Percentiles rank a stretch among this genome's conserved stretches.
phyloP scores from a whole-genome alignment of 2,329 filamentous ascomycete genomes.

The Pyrenochaeta sp. region DNA sequence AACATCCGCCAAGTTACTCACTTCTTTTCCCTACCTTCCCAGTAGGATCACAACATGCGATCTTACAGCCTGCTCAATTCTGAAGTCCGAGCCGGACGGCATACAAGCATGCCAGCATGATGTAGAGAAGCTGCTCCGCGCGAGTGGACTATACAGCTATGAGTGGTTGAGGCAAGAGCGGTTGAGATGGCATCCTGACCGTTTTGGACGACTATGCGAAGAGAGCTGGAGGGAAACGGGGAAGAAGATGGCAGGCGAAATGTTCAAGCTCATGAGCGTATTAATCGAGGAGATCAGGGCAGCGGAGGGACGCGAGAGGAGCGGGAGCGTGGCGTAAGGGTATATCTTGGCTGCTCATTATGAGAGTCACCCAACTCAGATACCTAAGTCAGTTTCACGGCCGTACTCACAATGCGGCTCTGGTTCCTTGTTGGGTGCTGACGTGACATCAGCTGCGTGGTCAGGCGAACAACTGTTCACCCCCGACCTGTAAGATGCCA shows the following conservation, averaged over 20 bases:
- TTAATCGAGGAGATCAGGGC: conserved; percentile 37
- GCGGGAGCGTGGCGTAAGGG: neutral
- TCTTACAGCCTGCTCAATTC: conserved; percentile 28
- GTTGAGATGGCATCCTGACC: conserved; percentile 49
- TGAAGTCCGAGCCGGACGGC: conserved; percentile 33
- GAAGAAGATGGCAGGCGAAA: conserved; percentile 43
- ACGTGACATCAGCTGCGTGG: no score
- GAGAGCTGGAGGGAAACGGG: conserved; percentile 43
- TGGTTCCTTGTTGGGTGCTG: neutral
- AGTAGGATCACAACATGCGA: conserved; percentile 29
- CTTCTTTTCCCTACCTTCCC: conserved; percentile 43
- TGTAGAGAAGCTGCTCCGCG: conserved; percentile 40
- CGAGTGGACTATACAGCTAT: conserved; percentile 45
- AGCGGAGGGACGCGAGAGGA: neutral
- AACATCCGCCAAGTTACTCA: conserved; percentile 34
- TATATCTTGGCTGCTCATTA: neutral
- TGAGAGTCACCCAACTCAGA: neutral
- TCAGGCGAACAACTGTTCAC: no score
- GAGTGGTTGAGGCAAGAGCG: conserved; percentile 48
- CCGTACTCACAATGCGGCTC: neutral
- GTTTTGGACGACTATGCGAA: conserved; percentile 46
- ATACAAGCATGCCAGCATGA: conserved; percentile 48
- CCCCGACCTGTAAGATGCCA: no score
- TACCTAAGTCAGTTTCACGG: neutral
- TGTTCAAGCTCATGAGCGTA: conserved; percentile 47